These are phyloP conservation scores for Gnomoniopsis smithogilvyi DNA, from an alignment of 2,329 filamentous ascomycete genomes.

Conservation along the genomic window DNA sequence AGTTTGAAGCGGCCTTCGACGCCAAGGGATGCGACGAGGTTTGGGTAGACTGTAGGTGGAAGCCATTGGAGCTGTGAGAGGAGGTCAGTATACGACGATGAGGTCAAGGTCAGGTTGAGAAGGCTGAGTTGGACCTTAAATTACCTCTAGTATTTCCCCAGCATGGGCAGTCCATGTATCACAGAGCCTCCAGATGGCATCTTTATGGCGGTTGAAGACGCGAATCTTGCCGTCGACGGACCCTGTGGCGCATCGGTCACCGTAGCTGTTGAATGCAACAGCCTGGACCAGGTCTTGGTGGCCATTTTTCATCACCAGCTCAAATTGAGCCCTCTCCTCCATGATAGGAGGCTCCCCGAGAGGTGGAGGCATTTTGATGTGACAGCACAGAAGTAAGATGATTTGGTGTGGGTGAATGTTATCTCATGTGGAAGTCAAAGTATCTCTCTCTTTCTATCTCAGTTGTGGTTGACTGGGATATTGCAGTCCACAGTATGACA, in stretches of 20 bases:
- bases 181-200: constrained; percentile 72
- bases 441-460: too few relatives aligned
- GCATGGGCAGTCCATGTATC: constrained; percentile 91
- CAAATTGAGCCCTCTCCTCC: constrained; percentile 48
- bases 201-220: constrained; percentile 81
- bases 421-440: too few relatives aligned
- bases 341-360: constrained; percentile 26
- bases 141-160: constrained; percentile 83
- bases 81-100: constrained; percentile 19
- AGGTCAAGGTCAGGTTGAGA: background rate
- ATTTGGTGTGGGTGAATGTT: background rate
- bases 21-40: constrained; percentile 82
- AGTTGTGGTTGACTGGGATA: too few relatives aligned
- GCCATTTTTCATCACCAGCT: constrained; percentile 66
- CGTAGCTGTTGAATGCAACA: constrained; percentile 88
- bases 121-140: constrained; percentile 22
- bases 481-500: background rate
- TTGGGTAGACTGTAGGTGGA: constrained; percentile 79
- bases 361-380: constrained; percentile 22
- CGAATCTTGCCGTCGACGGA: constrained; percentile 91
- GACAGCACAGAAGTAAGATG: background rate
- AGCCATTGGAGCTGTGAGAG: constrained; percentile 79
- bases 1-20: constrained; percentile 88
- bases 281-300: constrained; percentile 80
- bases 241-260: constrained; percentile 85